Evolutionary conservation across 1,139 yeast species (phyloP).

Genomic region (Yamadazyma epiphylla): DNA sequence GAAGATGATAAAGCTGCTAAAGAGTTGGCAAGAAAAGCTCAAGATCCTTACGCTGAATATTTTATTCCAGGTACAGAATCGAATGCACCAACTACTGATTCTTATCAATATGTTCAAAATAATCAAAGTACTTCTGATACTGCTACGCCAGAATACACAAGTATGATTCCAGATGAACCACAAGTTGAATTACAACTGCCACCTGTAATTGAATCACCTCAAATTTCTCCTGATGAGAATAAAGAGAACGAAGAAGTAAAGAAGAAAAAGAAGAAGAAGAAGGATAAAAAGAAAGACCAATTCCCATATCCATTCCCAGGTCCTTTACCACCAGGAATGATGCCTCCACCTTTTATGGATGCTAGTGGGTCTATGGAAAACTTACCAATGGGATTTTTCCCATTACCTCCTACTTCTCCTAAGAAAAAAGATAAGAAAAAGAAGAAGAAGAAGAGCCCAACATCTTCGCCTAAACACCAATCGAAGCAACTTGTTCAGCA

Average conservation of each 20-base stretch:
- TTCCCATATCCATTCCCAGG: slow-evolving; percentile 14
- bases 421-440: slow-evolving; percentile 10
- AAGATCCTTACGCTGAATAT: slow-evolving; percentile 20
- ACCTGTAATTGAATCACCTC: neutral
- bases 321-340: slow-evolving; percentile 14
- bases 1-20: slow-evolving; percentile 14
- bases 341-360: slow-evolving; percentile 13
- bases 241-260: slow-evolving; percentile 14
- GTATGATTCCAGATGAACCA: neutral
- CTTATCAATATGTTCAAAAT: neutral
- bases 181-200: slow-evolving; percentile 1
- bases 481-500: too few species aligned
- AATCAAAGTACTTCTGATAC: too few species aligned
- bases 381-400: slow-evolving; percentile 15
- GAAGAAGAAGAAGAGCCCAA: slow-evolving; percentile 11
- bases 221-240: slow-evolving; percentile 8
- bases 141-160: neutral
- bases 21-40: slow-evolving; percentile 17
- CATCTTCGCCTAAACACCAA: slow-evolving; percentile 10
- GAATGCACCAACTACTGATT: slow-evolving; percentile 1
- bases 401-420: slow-evolving; percentile 14
- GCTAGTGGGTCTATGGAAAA: slow-evolving; percentile 10
- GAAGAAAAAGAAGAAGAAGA: slow-evolving; percentile 15
- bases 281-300: slow-evolving; percentile 9
- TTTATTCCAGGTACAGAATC: slow-evolving; percentile 9